These are phyloP conservation scores for Fraxinus sp. DNA, from an alignment of 305 asterid species.

Conservation along the genomic window DNA sequence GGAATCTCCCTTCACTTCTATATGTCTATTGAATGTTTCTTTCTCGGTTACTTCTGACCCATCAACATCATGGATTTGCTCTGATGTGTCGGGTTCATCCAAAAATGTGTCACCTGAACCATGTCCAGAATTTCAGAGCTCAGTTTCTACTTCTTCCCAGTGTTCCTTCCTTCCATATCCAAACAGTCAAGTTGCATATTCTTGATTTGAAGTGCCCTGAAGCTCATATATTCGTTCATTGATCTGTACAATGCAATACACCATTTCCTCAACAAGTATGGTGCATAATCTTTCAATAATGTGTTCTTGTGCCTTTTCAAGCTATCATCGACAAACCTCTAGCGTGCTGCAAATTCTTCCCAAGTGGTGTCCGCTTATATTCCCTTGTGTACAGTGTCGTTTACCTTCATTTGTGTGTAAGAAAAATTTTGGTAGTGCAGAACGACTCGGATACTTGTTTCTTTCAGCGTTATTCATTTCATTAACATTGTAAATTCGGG, in stretches of 20 bases:
- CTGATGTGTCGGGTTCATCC: conserved; percentile 58
- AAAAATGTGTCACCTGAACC: conserved; percentile 63
- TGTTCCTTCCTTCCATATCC: conserved; percentile 34
- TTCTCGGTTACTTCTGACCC: conserved; percentile 40
- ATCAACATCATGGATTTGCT: conserved; percentile 55
- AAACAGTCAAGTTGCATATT: conserved; percentile 35
- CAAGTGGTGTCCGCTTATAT: conserved; percentile 32
- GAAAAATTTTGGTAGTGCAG: conserved; percentile 93
- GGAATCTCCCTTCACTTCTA: conserved; percentile 75
- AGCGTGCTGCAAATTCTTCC: conserved; percentile 25
- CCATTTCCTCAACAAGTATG: conserved; percentile 21
- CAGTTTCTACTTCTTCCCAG: conserved; percentile 28
- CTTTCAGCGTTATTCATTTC: conserved; percentile 27
- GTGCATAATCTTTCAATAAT: conserved; percentile 35
- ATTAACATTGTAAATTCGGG: conserved; percentile 69
- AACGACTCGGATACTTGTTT: conserved; percentile 41
- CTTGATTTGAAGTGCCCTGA: conserved; percentile 26
- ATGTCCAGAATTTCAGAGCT: conserved; percentile 57
- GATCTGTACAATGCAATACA: conserved; percentile 32
- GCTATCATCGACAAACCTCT: conserved; percentile 15
- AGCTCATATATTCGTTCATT: conserved; percentile 39
- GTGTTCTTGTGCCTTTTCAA: conserved; percentile 27
- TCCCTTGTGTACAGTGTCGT: conserved; percentile 66
- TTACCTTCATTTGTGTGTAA: conserved; percentile 68
- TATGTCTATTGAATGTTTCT: conserved; percentile 64